These are phyloP conservation scores for Picocystis sp. DNA, from an alignment of 163 green algal species.

Conservation along the genomic window DNA sequence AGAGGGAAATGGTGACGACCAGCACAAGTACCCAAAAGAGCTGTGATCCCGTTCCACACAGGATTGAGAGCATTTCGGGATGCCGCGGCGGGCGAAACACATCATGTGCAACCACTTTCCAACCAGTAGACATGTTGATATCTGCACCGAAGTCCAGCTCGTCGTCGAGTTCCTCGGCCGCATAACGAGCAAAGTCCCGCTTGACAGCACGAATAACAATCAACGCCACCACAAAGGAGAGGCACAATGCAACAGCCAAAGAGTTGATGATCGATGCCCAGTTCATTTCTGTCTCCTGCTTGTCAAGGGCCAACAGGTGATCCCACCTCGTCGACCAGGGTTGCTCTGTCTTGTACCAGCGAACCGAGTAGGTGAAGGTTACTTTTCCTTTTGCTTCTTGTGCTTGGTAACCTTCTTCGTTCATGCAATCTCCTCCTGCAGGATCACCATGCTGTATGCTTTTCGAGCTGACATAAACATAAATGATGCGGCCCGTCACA, in stretches of 20 bases:
- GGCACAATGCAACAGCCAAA: conserved; percentile 80
- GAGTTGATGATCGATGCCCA: conserved; percentile 94
- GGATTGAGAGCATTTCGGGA: conserved; percentile 34
- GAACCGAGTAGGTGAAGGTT: no score
- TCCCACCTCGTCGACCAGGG: conserved; percentile 85
- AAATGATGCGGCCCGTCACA: no score
- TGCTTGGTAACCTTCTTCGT: no score
- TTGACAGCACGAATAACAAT: conserved; percentile 89
- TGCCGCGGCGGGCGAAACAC: conserved; percentile 70
- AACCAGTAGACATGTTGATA: conserved; percentile 12
- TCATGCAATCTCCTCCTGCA: no score
- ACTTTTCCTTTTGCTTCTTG: no score
- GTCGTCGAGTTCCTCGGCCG: conserved; percentile 40
- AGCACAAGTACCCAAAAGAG: conserved; percentile 18
- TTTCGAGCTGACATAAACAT: no score
- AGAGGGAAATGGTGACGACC: conserved; percentile 69
- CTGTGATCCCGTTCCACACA: conserved; percentile 36
- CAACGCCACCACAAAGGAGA: conserved; percentile 80
- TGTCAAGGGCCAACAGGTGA: conserved; percentile 78
- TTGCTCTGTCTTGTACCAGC: conserved; percentile 25
- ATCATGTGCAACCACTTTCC: conserved; percentile 38
- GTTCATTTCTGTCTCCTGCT: conserved; percentile 38
- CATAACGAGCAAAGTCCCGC: conserved; percentile 72
- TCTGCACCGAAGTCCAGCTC: conserved; percentile 5
- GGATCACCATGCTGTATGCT: no score